Evolutionary conservation across 371 early-diverging fungal species (phyloP).

Genomic region (Mortierella sp.): DNA sequence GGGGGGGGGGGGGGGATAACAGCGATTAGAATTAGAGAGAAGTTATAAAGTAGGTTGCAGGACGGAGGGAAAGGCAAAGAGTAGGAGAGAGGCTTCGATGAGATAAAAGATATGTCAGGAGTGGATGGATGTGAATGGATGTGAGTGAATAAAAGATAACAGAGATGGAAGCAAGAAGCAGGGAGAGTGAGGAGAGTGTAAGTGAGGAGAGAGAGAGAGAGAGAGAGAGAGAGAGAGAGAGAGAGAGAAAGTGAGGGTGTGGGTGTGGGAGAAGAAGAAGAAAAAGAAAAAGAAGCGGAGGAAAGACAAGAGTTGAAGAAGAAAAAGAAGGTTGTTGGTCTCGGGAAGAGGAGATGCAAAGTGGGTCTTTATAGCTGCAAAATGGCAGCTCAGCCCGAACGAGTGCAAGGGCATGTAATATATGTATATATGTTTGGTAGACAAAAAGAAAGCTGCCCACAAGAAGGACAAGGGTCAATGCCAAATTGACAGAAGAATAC

Average conservation of each 20-base stretch:
- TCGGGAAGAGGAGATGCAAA: not conserved
- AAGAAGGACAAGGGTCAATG: slow-evolving; percentile 5
- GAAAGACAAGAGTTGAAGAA: no score
- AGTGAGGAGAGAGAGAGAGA: not conserved
- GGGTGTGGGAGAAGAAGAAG: not conserved
- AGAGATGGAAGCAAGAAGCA: not conserved
- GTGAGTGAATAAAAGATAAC: not conserved
- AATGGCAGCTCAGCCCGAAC: not conserved
- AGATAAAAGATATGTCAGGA: no score
- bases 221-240: not conserved
- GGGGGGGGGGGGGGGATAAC: no score
- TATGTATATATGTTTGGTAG: no score
- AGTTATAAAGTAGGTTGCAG: no score
- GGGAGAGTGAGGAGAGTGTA: not conserved
- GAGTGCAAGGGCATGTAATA: not conserved
- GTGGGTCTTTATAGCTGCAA: no score
- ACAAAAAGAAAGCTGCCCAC: no score
- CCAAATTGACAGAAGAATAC: not conserved
- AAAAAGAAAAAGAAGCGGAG: not conserved
- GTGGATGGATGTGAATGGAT: no score
- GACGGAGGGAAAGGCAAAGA: no score
- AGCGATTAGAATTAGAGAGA: no score
- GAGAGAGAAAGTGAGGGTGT: not conserved
- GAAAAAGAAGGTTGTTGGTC: not conserved
- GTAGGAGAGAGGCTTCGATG: no score